Evolutionary conservation across 768 basidiomycete genomes (phyloP).

Genomic region (Russula griseocarnosa): DNA sequence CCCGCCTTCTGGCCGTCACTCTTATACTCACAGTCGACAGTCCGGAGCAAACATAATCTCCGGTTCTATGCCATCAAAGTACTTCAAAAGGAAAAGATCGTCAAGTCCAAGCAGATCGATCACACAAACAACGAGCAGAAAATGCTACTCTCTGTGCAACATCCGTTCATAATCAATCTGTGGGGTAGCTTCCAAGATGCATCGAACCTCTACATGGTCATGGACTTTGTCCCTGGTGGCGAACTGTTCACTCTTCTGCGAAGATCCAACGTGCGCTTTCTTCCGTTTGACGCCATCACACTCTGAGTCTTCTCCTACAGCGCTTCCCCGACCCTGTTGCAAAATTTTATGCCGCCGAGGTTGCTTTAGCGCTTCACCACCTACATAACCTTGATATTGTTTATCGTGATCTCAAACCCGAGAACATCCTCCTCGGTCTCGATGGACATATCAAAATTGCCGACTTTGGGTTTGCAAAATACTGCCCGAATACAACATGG

Average conservation of each 20-base stretch:
- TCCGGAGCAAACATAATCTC: slow-evolving; percentile 89
- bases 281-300: not conserved
- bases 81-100: slow-evolving; percentile 87
- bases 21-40: slow-evolving; percentile 39
- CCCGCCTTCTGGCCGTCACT: not conserved
- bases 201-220: slow-evolving; percentile 94
- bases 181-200: slow-evolving; percentile 95
- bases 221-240: slow-evolving; percentile 95
- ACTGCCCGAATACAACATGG: slow-evolving; percentile 83
- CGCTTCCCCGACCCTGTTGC: slow-evolving; percentile 96
- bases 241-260: slow-evolving; percentile 93
- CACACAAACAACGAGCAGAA: slow-evolving; percentile 94
- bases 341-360: slow-evolving; percentile 96
- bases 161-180: slow-evolving; percentile 93
- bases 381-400: slow-evolving; percentile 85
- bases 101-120: slow-evolving; percentile 90
- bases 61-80: slow-evolving; percentile 97
- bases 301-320: slow-evolving; percentile 44
- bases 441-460: slow-evolving; percentile 97
- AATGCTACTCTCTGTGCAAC: slow-evolving; percentile 80
- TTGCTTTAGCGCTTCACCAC: slow-evolving; percentile 88
- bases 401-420: slow-evolving; percentile 96
- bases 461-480: slow-evolving; percentile 95
- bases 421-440: slow-evolving; percentile 89
- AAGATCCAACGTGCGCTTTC: slow-evolving; percentile 69